Conservation (phyloP, 352 stramenopile genomes). For the Sclerospora graminicola region DNA sequence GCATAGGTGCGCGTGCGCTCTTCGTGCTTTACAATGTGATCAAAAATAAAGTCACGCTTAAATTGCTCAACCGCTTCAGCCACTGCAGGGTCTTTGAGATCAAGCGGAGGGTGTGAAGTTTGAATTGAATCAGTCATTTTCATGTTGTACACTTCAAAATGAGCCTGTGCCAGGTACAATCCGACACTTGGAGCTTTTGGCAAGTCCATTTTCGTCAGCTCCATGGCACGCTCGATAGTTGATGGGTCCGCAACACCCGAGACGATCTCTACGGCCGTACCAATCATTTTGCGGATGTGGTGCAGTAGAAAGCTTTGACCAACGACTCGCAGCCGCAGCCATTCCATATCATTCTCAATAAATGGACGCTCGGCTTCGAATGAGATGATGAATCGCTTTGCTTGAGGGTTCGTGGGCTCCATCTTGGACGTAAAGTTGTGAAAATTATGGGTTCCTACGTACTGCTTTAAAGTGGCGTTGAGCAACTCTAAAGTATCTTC, state of each 20-base stretch:
- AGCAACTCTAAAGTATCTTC: slow-evolving; percentile 40
- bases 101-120: slow-evolving; percentile 51
- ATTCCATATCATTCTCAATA: slow-evolving; percentile 88
- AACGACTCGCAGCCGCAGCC: slow-evolving; percentile 90
- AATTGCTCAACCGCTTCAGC: slow-evolving; percentile 54
- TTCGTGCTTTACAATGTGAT: slow-evolving; percentile 80
- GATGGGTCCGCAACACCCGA: slow-evolving; percentile 35
- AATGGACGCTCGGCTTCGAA: slow-evolving; percentile 78
- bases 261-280: slow-evolving; percentile 64
- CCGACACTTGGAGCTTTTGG: slow-evolving; percentile 81
- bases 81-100: slow-evolving; percentile 47
- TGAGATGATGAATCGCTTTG: slow-evolving; percentile 89
- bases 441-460: slow-evolving; percentile 88
- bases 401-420: slow-evolving; percentile 68
- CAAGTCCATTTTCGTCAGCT: slow-evolving; percentile 79
- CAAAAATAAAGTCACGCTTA: slow-evolving; percentile 68
- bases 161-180: slow-evolving; percentile 73
- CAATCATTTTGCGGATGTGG: slow-evolving; percentile 98
- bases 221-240: slow-evolving; percentile 49
- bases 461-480: slow-evolving; percentile 48
- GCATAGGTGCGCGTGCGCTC: slow-evolving; percentile 63
- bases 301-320: slow-evolving; percentile 97
- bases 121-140: slow-evolving; percentile 62
- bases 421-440: slow-evolving; percentile 96
- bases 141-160: slow-evolving; percentile 83